These are phyloP conservation scores for Fusarium verrucosum DNA, from an alignment of 2,329 filamentous ascomycete species.

Conservation along the genomic window DNA sequence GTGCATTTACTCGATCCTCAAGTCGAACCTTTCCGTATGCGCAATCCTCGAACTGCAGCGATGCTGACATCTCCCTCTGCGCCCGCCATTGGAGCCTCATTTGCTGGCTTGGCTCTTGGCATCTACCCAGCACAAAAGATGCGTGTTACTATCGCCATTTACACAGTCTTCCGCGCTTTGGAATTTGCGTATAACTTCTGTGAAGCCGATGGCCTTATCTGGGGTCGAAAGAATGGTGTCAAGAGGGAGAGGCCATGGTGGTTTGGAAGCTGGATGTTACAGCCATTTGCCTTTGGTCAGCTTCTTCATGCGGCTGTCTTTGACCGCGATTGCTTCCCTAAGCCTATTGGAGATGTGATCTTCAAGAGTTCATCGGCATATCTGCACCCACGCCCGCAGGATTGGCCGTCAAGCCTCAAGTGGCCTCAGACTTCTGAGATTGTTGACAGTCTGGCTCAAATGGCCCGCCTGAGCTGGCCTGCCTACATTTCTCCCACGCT, in stretches of 20 bases:
- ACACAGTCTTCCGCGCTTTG: slow-evolving; percentile 79
- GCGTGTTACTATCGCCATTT: slow-evolving; percentile 83
- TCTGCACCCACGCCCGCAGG: slow-evolving; percentile 74
- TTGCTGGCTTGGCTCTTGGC: slow-evolving; percentile 85
- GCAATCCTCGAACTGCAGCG: slow-evolving; percentile 80
- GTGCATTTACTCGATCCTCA: slow-evolving; percentile 81
- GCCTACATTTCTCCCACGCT: slow-evolving; percentile 86
- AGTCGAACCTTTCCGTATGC: slow-evolving; percentile 79
- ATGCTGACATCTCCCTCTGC: slow-evolving; percentile 84
- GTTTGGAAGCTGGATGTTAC: slow-evolving; percentile 85
- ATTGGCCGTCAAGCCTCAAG: slow-evolving; percentile 69
- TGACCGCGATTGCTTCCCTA: slow-evolving; percentile 77
- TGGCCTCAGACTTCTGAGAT: slow-evolving; percentile 84
- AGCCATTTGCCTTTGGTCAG: slow-evolving; percentile 80
- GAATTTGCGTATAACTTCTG: slow-evolving; percentile 89
- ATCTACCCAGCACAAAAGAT: slow-evolving; percentile 73
- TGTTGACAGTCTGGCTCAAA: slow-evolving; percentile 81
- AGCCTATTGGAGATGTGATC: slow-evolving; percentile 58
- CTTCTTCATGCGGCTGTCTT: slow-evolving; percentile 80
- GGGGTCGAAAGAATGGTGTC: slow-evolving; percentile 63
- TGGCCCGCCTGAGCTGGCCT: slow-evolving; percentile 86
- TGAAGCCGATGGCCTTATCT: slow-evolving; percentile 76
- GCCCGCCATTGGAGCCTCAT: slow-evolving; percentile 87
- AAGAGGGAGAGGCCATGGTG: slow-evolving; percentile 77
- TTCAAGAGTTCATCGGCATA: slow-evolving; percentile 83